phyloP scores from a whole-genome alignment of 2,329 filamentous ascomycete species.

The Alternaria sp. region DNA sequence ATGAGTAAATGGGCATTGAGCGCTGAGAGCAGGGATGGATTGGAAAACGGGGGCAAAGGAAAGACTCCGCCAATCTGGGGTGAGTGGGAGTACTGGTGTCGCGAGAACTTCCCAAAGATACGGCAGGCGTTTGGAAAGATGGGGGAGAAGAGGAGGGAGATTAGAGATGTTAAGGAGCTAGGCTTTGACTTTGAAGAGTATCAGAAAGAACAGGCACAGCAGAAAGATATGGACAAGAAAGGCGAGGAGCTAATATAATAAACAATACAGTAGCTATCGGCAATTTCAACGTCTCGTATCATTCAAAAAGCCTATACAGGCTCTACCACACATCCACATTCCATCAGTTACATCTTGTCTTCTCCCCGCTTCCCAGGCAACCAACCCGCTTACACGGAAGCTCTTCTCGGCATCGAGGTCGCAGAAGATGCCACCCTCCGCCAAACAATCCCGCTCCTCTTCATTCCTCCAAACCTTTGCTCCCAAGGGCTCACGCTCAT shows the following conservation, averaged over 20 bases:
- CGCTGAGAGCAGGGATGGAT: slow-evolving; percentile 47
- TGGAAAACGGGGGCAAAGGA: slow-evolving; percentile 57
- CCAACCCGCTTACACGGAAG: not conserved
- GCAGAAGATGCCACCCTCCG: not conserved
- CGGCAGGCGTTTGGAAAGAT: slow-evolving; percentile 72
- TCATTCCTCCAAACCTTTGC: too few relatives aligned
- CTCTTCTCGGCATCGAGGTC: not conserved
- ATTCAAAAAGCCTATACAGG: not conserved
- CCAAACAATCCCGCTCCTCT: not conserved
- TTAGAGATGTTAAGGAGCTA: slow-evolving; percentile 72
- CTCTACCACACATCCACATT: not conserved
- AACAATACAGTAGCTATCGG: not conserved
- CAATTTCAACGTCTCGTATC: not conserved
- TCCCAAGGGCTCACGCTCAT: not conserved
- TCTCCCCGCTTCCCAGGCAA: not conserved
- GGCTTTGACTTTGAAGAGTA: slow-evolving; percentile 66
- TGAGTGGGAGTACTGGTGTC: slow-evolving; percentile 73
- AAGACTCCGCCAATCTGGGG: slow-evolving; percentile 76
- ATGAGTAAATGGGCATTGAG: slow-evolving; percentile 66
- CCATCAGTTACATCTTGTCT: not conserved
- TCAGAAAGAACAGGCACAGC: not conserved
- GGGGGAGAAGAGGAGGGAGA: slow-evolving; percentile 63
- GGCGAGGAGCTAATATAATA: not conserved
- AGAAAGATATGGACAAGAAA: not conserved
- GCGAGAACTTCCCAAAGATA: slow-evolving; percentile 70